Evolutionary conservation across 2,329 filamentous ascomycete species (phyloP).

Genomic region (Colletotrichum tamarilloi): DNA sequence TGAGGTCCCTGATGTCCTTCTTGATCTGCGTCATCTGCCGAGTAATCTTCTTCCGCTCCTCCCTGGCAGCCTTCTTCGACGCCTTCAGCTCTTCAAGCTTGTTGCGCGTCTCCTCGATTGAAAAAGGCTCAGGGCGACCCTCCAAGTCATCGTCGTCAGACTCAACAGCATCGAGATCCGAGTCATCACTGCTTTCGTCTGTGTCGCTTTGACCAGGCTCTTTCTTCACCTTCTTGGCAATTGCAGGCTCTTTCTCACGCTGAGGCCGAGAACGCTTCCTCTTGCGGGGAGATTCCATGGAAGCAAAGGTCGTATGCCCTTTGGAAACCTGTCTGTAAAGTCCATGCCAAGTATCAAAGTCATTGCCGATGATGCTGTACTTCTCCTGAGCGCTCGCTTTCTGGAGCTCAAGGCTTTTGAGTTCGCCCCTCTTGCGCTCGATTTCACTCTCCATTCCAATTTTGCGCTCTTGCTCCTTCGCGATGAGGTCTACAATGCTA

Average conservation of each 20-base stretch:
- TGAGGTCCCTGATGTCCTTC: background rate
- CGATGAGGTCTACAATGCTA: slow-evolving; percentile 20
- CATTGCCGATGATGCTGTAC: background rate
- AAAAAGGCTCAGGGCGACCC: background rate
- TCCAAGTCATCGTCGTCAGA: background rate
- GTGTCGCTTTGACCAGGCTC: background rate
- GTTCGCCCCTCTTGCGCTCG: background rate
- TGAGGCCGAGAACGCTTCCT: background rate
- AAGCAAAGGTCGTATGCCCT: background rate
- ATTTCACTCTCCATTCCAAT: background rate
- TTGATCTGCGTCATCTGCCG: background rate
- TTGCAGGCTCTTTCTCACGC: background rate
- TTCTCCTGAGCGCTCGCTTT: background rate
- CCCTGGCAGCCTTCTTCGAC: background rate
- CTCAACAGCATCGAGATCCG: background rate
- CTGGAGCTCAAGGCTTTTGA: background rate
- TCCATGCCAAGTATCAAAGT: background rate
- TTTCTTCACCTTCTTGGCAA: too few species aligned
- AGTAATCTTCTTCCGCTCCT: background rate
- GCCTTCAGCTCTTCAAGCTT: slow-evolving; percentile 19
- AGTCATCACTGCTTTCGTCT: slow-evolving; percentile 8
- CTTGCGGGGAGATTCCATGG: slow-evolving; percentile 10
- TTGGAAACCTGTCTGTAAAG: background rate
- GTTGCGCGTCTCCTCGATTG: background rate
- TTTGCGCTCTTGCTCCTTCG: background rate